Evolutionary conservation across 2,329 filamentous ascomycete species (phyloP), one percentile per base, ranked within the genome.

Genomic region (Fusarium sp.): DNA sequence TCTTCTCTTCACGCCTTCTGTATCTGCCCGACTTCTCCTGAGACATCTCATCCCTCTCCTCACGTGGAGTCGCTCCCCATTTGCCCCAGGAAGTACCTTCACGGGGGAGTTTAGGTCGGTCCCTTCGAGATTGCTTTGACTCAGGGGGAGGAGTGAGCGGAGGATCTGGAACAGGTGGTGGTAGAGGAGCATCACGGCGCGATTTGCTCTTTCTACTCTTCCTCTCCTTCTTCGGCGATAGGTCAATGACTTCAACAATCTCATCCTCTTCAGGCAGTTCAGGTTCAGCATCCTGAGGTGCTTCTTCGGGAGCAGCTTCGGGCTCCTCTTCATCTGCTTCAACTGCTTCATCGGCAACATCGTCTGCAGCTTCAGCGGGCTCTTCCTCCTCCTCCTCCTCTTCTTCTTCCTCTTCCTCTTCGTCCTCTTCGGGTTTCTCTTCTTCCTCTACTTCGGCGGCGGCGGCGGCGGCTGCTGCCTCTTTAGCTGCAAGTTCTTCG

Each of bases 11-110:
- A 73, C 86, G 87, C 39, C 92, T 89, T 13, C 74, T 71, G 53
- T 87, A 85, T 71, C 85, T 89, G 68, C 85, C 74, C 6, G 75
- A 84, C 71, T 89, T 89, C 56, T 71, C 58, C 48, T 93, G 91
- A 1, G 89, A 88, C 10, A 77, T 74, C 65, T 82, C 84, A 71
- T 87, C 88, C 51, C 76, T 75, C 56, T 80, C 78, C 52, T 78
- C 78, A 39, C 71, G 75, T 19, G 81, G 76, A 5, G 85, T 82
- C 17, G 88, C 85, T 19, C 86, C 87, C 91, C 91, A 95, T 76
- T 89, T 88, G 35, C 89, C 90, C 93, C 93, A 96, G 30, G 91
- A 89, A 14, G 87, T 83, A 35, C 84, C 84, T 60, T 91, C 90
- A 59, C 92, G 91, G 71, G 89, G 92, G 67, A 94, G 87, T 74